phyloP scores from a whole-genome alignment of 306 rosid genomes.

The Vigna hirtella region DNA sequence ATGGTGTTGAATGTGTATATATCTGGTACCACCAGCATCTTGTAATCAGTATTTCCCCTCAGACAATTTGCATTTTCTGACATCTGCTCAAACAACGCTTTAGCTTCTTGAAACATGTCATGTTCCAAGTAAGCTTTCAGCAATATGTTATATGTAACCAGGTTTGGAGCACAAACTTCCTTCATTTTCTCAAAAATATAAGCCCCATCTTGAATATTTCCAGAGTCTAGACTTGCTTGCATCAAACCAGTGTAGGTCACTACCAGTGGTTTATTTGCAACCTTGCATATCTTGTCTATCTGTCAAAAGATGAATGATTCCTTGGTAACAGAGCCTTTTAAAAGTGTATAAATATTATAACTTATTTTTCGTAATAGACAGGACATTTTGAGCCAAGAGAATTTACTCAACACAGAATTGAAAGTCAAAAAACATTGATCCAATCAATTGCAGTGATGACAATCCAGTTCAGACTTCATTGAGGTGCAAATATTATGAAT shows the following conservation, averaged over 20 bases:
- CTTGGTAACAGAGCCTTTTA: conserved; percentile 42
- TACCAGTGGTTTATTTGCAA: conserved; percentile 92
- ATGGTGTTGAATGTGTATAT: conserved; percentile 82
- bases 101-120: conserved; percentile 81
- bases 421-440: conserved; percentile 12
- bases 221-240: conserved; percentile 83
- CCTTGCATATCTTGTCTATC: conserved; percentile 92
- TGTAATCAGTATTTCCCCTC: conserved; percentile 53
- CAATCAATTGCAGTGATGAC: conserved; percentile 33
- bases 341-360: conserved; percentile 19
- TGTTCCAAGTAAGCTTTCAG: conserved; percentile 77
- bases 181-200: conserved; percentile 79
- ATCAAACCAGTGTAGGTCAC: conserved; percentile 95
- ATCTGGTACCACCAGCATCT: conserved; percentile 72
- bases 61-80: conserved; percentile 54
- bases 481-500: background rate
- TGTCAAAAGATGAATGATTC: conserved; percentile 50
- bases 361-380: conserved; percentile 6
- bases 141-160: conserved; percentile 85
- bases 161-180: conserved; percentile 83
- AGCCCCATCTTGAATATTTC: conserved; percentile 66
- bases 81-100: conserved; percentile 71
- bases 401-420: conserved; percentile 14
- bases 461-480: conserved; percentile 16
- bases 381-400: background rate